These are phyloP conservation scores for Sabuloglossum arenarium DNA, from an alignment of 495 filamentous ascomycete genomes.

Conservation along the genomic window DNA sequence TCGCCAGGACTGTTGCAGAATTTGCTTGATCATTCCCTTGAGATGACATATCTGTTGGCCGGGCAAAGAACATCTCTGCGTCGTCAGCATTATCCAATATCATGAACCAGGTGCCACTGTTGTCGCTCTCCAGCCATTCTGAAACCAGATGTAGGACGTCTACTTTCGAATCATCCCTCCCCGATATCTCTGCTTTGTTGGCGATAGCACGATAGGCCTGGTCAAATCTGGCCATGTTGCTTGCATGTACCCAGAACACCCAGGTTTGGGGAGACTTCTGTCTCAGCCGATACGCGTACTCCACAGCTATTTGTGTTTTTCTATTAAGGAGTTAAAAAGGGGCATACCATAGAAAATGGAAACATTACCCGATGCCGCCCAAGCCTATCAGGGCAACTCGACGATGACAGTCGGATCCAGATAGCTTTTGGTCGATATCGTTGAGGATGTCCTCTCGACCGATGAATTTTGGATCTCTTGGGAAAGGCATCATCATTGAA, in stretches of 20 bases:
- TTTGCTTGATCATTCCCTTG: neutral
- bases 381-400: slow-evolving; percentile 21
- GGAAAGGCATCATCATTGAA: slow-evolving; percentile 12
- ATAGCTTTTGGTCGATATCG: slow-evolving; percentile 13
- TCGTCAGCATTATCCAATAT: slow-evolving; percentile 9
- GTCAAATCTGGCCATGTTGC: slow-evolving; percentile 18
- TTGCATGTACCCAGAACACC: slow-evolving; percentile 28
- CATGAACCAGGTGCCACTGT: slow-evolving; percentile 1
- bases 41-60: neutral
- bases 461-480: slow-evolving; percentile 21
- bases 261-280: slow-evolving; percentile 14
- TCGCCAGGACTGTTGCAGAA: neutral
- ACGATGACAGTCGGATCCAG: slow-evolving; percentile 5
- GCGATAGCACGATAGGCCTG: slow-evolving; percentile 25
- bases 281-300: slow-evolving; percentile 21
- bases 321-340: slow-evolving; percentile 9
- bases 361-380: slow-evolving; percentile 26
- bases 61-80: slow-evolving; percentile 2
- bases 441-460: slow-evolving; percentile 18
- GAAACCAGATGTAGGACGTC: slow-evolving; percentile 9
- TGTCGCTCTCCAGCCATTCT: neutral
- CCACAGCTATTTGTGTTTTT: slow-evolving; percentile 33
- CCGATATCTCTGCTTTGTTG: neutral
- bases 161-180: slow-evolving; percentile 7
- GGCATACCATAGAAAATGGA: neutral